Base-by-base conservation (phyloP, 257 asterid genomes). In the Solanum tarapatanum region DNA sequence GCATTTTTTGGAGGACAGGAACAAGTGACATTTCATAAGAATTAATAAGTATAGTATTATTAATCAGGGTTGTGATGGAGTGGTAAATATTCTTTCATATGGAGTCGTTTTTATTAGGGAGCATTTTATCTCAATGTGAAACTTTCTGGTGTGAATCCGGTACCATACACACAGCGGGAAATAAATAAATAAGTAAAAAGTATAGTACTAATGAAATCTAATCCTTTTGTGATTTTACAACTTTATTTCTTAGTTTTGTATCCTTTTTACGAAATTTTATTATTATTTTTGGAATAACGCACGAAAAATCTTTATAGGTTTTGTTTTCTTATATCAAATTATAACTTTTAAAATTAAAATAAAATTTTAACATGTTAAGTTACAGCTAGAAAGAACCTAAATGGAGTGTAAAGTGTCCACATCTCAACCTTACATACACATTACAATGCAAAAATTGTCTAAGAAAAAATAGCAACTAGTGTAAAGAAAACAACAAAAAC, bases 101-200 rank as follows among this genome's bases (percentile, higher is more conserved):
- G 1, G n/a, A 51, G 1, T 51, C 0, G 0, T 51, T 51, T 51
- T 16, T 51, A 1, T 16, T 16, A 16, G 23, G 4, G 1, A 51
- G 4, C 2, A 0, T 0, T 51, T 51, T 51, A 51, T 1, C 1
- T 2, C 14, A 3, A 41, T 41, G 48, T 43, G 14, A 12, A 43
- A 43, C 0, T 12, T 43, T 12, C 5, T 43, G 17, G 6, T 1
- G 17, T 1, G 1, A 51, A 51, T 51, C 8, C 0, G 23, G 0
- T 2, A 48, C 3, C 3, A 2, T 14, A 48, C 60, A 14, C 60
- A 1, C 17, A 13, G 16, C 12, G 55, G 16, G 17, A 43, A 43
- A 43, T 43, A 43, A 43, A 45, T 43, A 12, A 45, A 45, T 4
- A 32, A n/a, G n/a, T n/a, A 11, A 45, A 0, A 45, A 45, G 60